Percentiles rank a stretch among this genome's conserved stretches.
These are phyloP conservation scores for Geotrichum citri-aurantii DNA, from an alignment of 1,139 yeast genomes.

Conservation along the genomic window DNA sequence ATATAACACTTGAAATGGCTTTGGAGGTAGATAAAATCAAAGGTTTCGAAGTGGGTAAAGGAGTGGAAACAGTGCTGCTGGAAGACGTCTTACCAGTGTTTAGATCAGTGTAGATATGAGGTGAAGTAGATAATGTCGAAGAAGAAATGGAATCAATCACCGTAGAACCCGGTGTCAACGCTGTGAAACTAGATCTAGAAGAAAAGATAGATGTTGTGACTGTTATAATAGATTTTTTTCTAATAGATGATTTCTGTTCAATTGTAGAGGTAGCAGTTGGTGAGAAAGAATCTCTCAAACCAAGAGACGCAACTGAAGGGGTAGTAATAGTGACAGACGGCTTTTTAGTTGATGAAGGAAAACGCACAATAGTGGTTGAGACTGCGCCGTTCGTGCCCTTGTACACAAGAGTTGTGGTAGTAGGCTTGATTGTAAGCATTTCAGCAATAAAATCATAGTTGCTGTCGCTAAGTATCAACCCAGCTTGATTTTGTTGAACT, in stretches of 20 bases:
- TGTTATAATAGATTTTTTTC: neutral
- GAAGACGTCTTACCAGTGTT: too few species aligned
- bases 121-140: too few species aligned
- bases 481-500: neutral
- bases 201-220: neutral
- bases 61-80: too few species aligned
- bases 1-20: neutral
- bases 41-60: too few species aligned
- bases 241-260: neutral
- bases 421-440: neutral
- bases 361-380: neutral
- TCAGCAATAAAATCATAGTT: neutral
- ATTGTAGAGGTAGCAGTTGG: neutral
- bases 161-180: neutral
- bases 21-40: neutral
- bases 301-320: neutral
- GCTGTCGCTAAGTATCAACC: neutral
- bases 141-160: neutral
- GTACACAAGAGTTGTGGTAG: neutral
- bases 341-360: neutral
- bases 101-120: too few species aligned
- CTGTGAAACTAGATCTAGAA: neutral
- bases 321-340: neutral
- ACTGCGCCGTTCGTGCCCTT: neutral
- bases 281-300: neutral